Base-by-base conservation (phyloP, 1,284 basidiomycete species). In the Flammula alnicola region DNA sequence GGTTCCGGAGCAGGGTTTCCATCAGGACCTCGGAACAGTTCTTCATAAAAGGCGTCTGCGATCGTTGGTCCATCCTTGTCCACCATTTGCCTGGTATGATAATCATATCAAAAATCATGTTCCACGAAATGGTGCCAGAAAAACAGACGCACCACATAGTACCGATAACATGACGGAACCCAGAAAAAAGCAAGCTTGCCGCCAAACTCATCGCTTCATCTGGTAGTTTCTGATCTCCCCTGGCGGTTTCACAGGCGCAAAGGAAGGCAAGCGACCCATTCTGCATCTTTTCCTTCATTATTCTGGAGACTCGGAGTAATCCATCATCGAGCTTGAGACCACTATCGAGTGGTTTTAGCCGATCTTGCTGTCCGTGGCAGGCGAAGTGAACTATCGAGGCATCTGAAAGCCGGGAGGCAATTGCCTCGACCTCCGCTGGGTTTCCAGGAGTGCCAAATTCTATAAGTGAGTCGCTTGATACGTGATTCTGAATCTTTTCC, bases 201-300 rank as follows among this genome's bases (percentile, higher is more conserved):
- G 47, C 59, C 11, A 61, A 37, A 31, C 55, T 58, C 47, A 61
- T 50, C 10, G 54, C 52, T 37, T 61, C 59, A 40, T 59, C 57
- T 16, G 49, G 49, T 4, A 46, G 27, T 12, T 51, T 40, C 27
- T 20, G 27, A 25, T 51, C 49, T 8, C 49, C 44, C 43, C 33
- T 51, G 6, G 35, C 42, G 3, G 49, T 46, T 31, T 51, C 44
- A 26, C 49, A 51, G 7, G 37, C 47, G 26, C 39, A 36, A 7
- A 49, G 47, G 7, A 49, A 32, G 3, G 47, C 47, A n/a, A 51
- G 23, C 0, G 50, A 42, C 16, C 50, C 50, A 27, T 47, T 22
- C 10, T 39, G 32, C 12, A 52, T 12, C 2, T n/a, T n/a, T 17
- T 52, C 37, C 33, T 47, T 41, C 44, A 52, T 52, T 23, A 52